These are phyloP conservation scores for Phytophthora ohioensis DNA, from an alignment of 352 stramenopile species.

Conservation along the genomic window DNA sequence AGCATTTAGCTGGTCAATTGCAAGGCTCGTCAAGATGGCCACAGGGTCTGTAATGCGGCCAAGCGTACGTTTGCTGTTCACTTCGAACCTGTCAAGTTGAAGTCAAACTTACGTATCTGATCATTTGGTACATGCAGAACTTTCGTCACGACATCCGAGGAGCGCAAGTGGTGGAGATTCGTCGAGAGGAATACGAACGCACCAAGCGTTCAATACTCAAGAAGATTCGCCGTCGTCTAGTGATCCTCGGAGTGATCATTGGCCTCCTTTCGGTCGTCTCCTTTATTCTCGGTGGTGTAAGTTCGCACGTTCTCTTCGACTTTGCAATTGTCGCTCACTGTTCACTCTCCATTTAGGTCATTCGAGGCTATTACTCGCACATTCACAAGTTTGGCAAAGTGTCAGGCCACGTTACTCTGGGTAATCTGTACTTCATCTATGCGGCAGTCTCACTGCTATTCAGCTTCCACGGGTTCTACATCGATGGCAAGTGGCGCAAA, in stretches of 20 bases:
- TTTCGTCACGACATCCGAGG: slow-evolving; percentile 74
- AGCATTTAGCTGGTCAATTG: slow-evolving; percentile 4
- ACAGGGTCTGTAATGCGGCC: slow-evolving; percentile 71
- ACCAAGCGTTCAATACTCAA: slow-evolving; percentile 79
- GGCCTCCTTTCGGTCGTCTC: slow-evolving; percentile 52
- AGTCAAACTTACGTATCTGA: too few relatives aligned
- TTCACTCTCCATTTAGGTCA: slow-evolving; percentile 42
- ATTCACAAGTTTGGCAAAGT: slow-evolving; percentile 58
- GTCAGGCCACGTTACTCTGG: slow-evolving; percentile 44
- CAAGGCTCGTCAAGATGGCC: slow-evolving; percentile 14
- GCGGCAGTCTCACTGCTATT: slow-evolving; percentile 52
- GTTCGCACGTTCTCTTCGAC: not conserved
- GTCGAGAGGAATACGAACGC: slow-evolving; percentile 74
- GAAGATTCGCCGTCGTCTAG: slow-evolving; percentile 73
- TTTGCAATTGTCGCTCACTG: not conserved
- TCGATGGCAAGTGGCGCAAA: slow-evolving; percentile 66
- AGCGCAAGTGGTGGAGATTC: slow-evolving; percentile 73
- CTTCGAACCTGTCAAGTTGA: not conserved
- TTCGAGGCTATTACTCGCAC: slow-evolving; percentile 53
- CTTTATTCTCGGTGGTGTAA: slow-evolving; percentile 63
- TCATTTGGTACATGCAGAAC: slow-evolving; percentile 42
- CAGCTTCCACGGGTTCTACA: slow-evolving; percentile 74
- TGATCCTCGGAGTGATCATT: slow-evolving; percentile 68
- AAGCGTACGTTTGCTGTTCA: slow-evolving; percentile 43
- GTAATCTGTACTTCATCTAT: slow-evolving; percentile 79